These are phyloP conservation scores for Podaxis carcinomalis DNA, from an alignment of 768 basidiomycete genomes.

Conservation along the genomic window DNA sequence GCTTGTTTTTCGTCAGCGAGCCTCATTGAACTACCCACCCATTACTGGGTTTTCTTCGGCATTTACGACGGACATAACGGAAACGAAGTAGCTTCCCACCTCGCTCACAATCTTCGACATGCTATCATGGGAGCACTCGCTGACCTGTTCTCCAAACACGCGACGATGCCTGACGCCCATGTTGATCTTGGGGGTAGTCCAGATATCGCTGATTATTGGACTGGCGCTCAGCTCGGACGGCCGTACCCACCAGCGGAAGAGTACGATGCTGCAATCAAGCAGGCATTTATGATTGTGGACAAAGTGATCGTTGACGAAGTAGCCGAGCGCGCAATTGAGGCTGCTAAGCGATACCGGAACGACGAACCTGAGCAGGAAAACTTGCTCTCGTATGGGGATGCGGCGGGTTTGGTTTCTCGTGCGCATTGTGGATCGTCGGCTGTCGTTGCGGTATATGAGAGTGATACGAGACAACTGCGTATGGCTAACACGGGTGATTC, in stretches of 20 bases:
- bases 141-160: constrained; percentile 21
- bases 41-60: constrained; percentile 22
- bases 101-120: constrained; percentile 26
- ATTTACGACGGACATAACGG: constrained; percentile 30
- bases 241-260: constrained; percentile 23
- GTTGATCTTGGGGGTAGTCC: constrained; percentile 12
- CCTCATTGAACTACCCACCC: constrained; percentile 14
- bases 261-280: constrained; percentile 31
- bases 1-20: constrained; percentile 3
- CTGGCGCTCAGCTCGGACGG: background rate
- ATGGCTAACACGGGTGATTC: constrained; percentile 44
- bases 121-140: constrained; percentile 20
- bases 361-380: background rate
- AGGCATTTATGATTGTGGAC: constrained; percentile 35
- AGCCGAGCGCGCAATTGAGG: constrained; percentile 21
- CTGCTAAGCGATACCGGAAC: constrained; percentile 9
- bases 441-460: constrained; percentile 41
- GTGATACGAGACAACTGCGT: constrained; percentile 30
- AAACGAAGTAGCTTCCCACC: constrained; percentile 26
- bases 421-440: constrained; percentile 41
- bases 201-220: constrained; percentile 1
- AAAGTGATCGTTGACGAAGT: constrained; percentile 34
- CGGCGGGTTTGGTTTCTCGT: constrained; percentile 24
- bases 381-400: constrained; percentile 21
- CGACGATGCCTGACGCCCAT: constrained; percentile 10